These are phyloP conservation scores for Leishmania martiniquensis DNA, from an alignment of 208 protist species.

Conservation along the genomic window DNA sequence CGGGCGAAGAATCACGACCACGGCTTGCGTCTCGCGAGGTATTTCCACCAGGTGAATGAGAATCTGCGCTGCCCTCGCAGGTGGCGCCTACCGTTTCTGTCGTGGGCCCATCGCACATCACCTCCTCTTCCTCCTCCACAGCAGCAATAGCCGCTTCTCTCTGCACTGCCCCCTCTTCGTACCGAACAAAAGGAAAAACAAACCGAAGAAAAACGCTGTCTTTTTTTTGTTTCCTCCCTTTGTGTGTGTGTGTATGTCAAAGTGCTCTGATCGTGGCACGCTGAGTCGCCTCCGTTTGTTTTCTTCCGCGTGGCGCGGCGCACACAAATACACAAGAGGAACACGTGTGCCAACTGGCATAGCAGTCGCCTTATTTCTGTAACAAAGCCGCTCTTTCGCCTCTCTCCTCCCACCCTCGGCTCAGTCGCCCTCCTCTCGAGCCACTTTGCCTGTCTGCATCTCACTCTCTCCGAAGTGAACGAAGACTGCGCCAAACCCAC, in stretches of 20 bases:
- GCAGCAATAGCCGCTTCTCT: not conserved
- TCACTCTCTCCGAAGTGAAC: not conserved
- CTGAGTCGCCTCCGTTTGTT: not conserved
- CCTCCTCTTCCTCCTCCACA: not conserved
- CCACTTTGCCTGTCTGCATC: not conserved
- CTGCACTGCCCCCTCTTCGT: not conserved
- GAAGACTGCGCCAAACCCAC: not conserved
- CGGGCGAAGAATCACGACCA: not conserved
- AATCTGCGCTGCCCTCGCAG: too few relatives aligned
- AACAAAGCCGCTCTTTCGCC: not conserved
- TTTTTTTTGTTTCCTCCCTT: not conserved
- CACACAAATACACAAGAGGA: not conserved
- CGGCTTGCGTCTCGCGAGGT: too few relatives aligned
- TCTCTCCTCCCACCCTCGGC: not conserved
- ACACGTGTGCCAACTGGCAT: not conserved
- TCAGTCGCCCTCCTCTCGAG: not conserved
- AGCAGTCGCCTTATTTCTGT: not conserved
- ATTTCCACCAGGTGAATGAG: too few relatives aligned
- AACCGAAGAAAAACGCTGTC: not conserved
- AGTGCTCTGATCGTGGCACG: not conserved
- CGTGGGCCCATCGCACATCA: not conserved
- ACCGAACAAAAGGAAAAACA: not conserved
- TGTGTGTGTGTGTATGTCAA: too few relatives aligned
- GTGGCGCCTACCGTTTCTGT: not conserved
- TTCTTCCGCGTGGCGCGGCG: not conserved